These are phyloP conservation scores for Ophiostoma australiae DNA, from an alignment of 2,329 filamentous ascomycete genomes.

Conservation along the genomic window DNA sequence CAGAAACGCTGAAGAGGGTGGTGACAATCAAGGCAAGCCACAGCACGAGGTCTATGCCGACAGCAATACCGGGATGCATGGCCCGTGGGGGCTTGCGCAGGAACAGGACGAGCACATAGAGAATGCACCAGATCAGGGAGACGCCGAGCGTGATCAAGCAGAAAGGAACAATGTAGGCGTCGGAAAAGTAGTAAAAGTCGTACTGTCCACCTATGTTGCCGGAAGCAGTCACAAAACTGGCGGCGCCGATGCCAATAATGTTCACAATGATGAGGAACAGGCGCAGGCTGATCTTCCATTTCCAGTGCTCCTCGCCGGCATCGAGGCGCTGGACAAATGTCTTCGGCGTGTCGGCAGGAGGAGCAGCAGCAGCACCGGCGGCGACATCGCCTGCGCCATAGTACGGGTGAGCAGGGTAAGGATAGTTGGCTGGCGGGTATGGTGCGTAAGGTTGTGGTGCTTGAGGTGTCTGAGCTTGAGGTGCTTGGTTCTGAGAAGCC, in stretches of 20 bases:
- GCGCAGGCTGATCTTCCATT: constrained; percentile 23
- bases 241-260: constrained; percentile 21
- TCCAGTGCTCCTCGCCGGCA: constrained; percentile 21
- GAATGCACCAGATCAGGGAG: constrained; percentile 19
- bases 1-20: neutral
- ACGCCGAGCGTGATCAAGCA: constrained; percentile 12
- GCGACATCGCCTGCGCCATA: neutral
- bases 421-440: neutral
- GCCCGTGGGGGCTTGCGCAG: constrained; percentile 21
- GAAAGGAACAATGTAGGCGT: constrained; percentile 5
- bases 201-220: neutral
- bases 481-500: neutral
- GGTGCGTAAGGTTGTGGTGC: neutral
- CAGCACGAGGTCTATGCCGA: constrained; percentile 26
- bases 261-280: constrained; percentile 17
- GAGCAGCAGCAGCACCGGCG: neutral
- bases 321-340: constrained; percentile 19
- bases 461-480: neutral
- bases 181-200: neutral
- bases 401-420: neutral
- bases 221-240: neutral
- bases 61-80: constrained; percentile 24
- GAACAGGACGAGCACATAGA: constrained; percentile 17
- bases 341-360: constrained; percentile 2
- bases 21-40: constrained; percentile 24